Evolutionary conservation across 768 basidiomycete species (phyloP), one percentile per base, ranked within the genome.

Genomic region (Auricularia heimuer): DNA sequence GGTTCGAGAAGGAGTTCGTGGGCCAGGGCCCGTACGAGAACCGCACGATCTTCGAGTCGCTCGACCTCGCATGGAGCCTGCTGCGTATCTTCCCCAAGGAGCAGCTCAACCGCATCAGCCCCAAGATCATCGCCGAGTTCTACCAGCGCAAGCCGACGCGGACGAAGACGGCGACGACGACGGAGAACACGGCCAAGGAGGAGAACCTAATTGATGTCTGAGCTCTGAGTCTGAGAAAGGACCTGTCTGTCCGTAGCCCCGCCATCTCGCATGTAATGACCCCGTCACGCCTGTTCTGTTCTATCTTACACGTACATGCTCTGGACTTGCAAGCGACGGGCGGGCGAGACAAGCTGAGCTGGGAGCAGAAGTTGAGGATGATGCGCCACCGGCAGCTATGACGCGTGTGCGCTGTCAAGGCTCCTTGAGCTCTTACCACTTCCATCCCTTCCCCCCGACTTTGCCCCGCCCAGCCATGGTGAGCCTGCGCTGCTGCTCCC

Each of bases 61-160:
- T 99, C 54, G 97, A 99, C 78, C 82, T 98, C 64, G 97, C 94
- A 24, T 99, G 97, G 97, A 89, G 89, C 29, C 78, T 99, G 63
- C 82, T 99, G 69, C 89, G 97, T 69, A 96, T 96, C 74, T 99
- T 98, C 91, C 97, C 97, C 67, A 94, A 95, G 77, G 96, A 98
- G 78, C 92, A 94, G 76, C 83, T 98, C 69, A 98, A 98, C 81
- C 92, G 95, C 72, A 95, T 98, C 81, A 94, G 87, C 74, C 94
- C 94, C 71, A 93, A 93, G 86, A 95, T 97, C 73, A 88, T 97
- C 71, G 84, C 84, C 67, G 94, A 97, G 77, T 97, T 89, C 76
- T 97, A 97, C 72, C 88, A 83, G 56, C 88, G 94, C 71, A 94
- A 95, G 79, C 75, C 84, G 45, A 82, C 80, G 62, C 88, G 83